Percentiles rank a stretch among this genome's conserved stretches.
Conservation (phyloP, 2,329 filamentous ascomycete species). For the Botryotinia calthae region DNA sequence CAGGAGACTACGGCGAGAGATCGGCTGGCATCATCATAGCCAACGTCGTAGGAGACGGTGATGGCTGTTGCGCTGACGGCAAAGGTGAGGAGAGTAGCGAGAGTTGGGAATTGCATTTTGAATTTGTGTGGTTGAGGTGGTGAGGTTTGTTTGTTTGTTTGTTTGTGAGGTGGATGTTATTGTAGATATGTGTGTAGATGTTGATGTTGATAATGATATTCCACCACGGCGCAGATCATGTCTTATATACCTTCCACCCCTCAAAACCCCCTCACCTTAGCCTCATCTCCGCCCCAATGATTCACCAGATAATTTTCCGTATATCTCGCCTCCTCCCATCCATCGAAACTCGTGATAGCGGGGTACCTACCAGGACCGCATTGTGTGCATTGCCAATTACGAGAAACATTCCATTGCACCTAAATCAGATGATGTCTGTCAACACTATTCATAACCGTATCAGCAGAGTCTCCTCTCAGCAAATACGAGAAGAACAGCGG, state of each 20-base stretch:
- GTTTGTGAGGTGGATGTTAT: neutral
- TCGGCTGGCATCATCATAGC: slow-evolving; percentile 62
- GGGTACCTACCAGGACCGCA: neutral
- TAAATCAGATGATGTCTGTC: slow-evolving; percentile 6
- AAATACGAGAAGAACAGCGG: slow-evolving; percentile 1
- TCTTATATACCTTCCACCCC: slow-evolving; percentile 13
- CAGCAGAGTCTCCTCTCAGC: neutral
- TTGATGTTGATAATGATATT: slow-evolving; percentile 1
- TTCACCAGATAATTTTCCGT: neutral
- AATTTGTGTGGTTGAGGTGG: neutral
- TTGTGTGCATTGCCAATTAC: neutral
- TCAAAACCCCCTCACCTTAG: neutral
- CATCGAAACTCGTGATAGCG: slow-evolving; percentile 18
- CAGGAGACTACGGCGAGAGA: slow-evolving; percentile 59
- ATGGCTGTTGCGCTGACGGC: slow-evolving; percentile 41
- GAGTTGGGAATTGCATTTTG: slow-evolving; percentile 47
- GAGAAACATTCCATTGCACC: neutral
- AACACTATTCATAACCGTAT: neutral
- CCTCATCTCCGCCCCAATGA: neutral
- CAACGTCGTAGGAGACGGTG: slow-evolving; percentile 67
- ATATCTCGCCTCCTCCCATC: neutral
- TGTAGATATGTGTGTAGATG: neutral
- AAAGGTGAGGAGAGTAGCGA: slow-evolving; percentile 41
- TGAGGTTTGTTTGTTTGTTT: neutral
- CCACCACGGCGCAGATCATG: neutral